Evolutionary conservation across 805 yeast genomes (phyloP).

Genomic region (Candida rishiriensis): DNA sequence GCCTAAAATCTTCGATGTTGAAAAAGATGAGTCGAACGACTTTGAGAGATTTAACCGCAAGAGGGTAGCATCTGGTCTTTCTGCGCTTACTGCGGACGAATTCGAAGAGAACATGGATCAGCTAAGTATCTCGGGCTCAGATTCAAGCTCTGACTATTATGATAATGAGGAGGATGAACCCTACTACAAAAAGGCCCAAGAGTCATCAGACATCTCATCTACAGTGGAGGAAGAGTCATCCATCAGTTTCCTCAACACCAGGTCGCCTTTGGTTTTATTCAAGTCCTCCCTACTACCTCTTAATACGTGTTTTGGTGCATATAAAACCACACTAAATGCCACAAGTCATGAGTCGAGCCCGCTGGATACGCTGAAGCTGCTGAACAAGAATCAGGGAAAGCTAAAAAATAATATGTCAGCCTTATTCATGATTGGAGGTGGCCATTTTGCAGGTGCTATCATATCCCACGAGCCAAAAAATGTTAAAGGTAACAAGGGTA

Average conservation of each 20-base stretch:
- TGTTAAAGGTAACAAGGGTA: slow-evolving; percentile 51
- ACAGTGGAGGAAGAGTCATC: slow-evolving; percentile 30
- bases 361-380: slow-evolving; percentile 34
- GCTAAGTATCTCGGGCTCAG: slow-evolving; percentile 57
- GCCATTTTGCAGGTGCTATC: slow-evolving; percentile 96
- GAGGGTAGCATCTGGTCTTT: slow-evolving; percentile 41
- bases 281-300: slow-evolving; percentile 42
- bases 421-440: slow-evolving; percentile 92
- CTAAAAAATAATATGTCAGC: slow-evolving; percentile 51
- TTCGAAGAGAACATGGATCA: slow-evolving; percentile 52
- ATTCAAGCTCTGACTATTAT: slow-evolving; percentile 30
- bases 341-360: slow-evolving; percentile 43
- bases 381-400: slow-evolving; percentile 13
- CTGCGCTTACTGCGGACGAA: slow-evolving; percentile 48
- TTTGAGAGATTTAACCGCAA: slow-evolving; percentile 44
- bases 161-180: slow-evolving; percentile 3
- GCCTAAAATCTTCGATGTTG: neutral
- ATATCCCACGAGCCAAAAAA: slow-evolving; percentile 63
- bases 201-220: neutral
- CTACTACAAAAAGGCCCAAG: neutral
- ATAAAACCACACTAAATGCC: slow-evolving; percentile 55
- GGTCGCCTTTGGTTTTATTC: slow-evolving; percentile 65
- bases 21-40: slow-evolving; percentile 8
- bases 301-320: slow-evolving; percentile 56
- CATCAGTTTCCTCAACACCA: slow-evolving; percentile 56